Base-by-base conservation (phyloP, 2,329 filamentous ascomycete genomes). In the Talaromyces verruculosus region DNA sequence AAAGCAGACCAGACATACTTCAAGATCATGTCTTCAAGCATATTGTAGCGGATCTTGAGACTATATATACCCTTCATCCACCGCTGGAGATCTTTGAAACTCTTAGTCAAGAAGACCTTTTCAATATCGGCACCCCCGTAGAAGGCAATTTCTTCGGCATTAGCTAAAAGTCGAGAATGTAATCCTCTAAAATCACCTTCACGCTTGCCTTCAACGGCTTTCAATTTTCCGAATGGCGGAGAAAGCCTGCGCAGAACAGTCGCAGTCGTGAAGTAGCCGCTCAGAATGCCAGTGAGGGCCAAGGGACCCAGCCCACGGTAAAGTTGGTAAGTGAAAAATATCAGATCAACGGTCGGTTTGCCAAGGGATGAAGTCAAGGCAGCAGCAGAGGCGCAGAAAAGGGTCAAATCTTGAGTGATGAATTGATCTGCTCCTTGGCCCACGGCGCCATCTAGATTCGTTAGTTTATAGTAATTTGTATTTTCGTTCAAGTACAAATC, bases 31-130 rank as follows among this genome's bases (percentile, higher is more conserved):
- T 99, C 95, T 76, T 99, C 95, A 0, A 99, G 88, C 82, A 99
- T 99, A 76, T 98, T 99, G 82, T 99, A 99, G 17, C 93, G 89
- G 70, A 99, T 97, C 79, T 97, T 97, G 70, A 98, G 88, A 78
- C 93, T 93, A 80, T 99, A 99, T 69, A 99, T 97, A 53, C 92
- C 90, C 77, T 99, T 95, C 94, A 99, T 98, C 91, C 93, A 97
- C 69, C 87, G 89, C 78, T 95, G 95, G 33, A 99, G 84, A 57
- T 94, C 95, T 76, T 90, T 92, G 82, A 97, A 99, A 71, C 96
- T 93, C 73, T 88, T 90, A 73, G 96, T 92, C 10, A 99, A 83
- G 76, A 97, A 96, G 2, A 91, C 88, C 79, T 95, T 95, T 78
- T 99, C 95, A 82, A 96, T 97, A 60, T 95, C 91, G 7, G 94